Percentiles rank a stretch among this genome's conserved stretches.
Evolutionary conservation across 2,329 filamentous ascomycete genomes (phyloP).

Genomic region (Fusarium palustre): DNA sequence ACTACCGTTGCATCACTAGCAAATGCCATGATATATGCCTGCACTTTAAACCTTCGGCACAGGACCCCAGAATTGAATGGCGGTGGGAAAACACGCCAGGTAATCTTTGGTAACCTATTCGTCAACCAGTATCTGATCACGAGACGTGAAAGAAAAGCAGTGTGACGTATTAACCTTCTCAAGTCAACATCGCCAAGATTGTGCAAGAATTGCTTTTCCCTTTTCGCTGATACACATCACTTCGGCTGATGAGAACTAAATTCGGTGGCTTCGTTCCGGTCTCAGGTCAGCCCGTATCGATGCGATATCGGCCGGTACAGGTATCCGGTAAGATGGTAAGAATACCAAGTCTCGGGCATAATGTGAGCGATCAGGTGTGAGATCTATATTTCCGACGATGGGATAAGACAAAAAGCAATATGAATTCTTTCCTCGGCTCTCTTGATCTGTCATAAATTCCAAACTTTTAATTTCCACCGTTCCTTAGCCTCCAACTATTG

Average conservation of each 20-base stretch:
- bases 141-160: background rate
- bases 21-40: background rate
- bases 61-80: background rate
- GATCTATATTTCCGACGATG: background rate
- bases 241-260: background rate
- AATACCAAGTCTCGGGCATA: background rate
- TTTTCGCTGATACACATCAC: background rate
- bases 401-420: background rate
- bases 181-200: background rate
- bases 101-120: background rate
- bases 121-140: background rate
- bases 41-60: background rate
- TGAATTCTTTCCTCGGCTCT: too few relatives aligned
- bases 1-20: background rate
- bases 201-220: background rate
- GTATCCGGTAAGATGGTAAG: background rate
- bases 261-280: background rate
- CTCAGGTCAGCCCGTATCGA: background rate
- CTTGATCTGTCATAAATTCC: background rate
- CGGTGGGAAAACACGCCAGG: background rate
- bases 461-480: background rate
- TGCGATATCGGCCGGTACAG: background rate
- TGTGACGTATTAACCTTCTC: background rate
- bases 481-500: background rate
- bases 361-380: background rate